These are phyloP conservation scores for Penicillium sp. DNA, from an alignment of 2,329 filamentous ascomycete species.

Conservation along the genomic window DNA sequence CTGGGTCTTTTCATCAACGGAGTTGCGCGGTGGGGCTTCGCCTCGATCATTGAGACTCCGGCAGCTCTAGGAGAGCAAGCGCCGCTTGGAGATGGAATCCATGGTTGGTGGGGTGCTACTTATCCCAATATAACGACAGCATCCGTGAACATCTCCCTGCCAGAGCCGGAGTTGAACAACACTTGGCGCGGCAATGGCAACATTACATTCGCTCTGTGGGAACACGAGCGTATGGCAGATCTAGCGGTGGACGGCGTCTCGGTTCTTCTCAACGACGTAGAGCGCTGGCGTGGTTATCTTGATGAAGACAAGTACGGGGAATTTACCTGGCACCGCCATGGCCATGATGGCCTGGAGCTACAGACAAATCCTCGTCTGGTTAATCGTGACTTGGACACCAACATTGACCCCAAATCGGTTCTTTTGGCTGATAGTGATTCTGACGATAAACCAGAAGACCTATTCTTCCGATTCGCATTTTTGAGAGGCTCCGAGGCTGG, in stretches of 20 bases:
- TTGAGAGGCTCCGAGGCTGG: constrained; percentile 42
- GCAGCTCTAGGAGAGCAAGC: constrained; percentile 58
- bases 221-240: constrained; percentile 38
- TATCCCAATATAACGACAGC: constrained; percentile 54
- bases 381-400: constrained; percentile 15
- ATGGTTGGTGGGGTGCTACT: constrained; percentile 45
- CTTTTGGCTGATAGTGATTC: constrained; percentile 20
- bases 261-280: constrained; percentile 63
- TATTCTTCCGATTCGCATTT: constrained; percentile 50
- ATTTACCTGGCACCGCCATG: constrained; percentile 52
- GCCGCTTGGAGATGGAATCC: constrained; percentile 43
- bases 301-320: constrained; percentile 49
- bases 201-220: constrained; percentile 47
- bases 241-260: constrained; percentile 55
- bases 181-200: constrained; percentile 44
- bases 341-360: constrained; percentile 41
- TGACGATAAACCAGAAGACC: constrained; percentile 37
- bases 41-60: constrained; percentile 80
- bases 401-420: constrained; percentile 9
- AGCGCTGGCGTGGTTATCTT: constrained; percentile 57
- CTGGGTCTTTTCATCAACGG: constrained; percentile 93
- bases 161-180: constrained; percentile 23
- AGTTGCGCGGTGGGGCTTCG: constrained; percentile 91
- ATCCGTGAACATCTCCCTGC: constrained; percentile 47
- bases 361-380: constrained; percentile 26